Percentiles rank a stretch among this genome's conserved stretches.
phyloP scores from a whole-genome alignment of 2,329 filamentous ascomycete species.

The Phialocephala sp. region DNA sequence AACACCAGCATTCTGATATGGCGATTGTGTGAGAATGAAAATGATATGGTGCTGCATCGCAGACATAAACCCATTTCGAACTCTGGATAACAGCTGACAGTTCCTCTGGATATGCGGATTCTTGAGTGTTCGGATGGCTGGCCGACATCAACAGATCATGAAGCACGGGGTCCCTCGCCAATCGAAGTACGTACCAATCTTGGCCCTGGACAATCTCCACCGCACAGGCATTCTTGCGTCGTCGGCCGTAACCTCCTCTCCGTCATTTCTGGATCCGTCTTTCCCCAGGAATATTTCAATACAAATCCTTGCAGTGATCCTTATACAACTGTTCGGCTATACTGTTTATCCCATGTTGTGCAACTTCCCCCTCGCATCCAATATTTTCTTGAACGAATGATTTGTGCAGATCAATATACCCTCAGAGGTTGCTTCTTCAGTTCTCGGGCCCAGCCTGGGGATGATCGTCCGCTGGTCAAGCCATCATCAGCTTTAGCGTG shows the following conservation, averaged over 20 bases:
- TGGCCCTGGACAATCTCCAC: not conserved
- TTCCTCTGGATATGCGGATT: not conserved
- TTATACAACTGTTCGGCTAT: too few relatives aligned
- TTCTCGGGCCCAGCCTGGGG: not conserved
- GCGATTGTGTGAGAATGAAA: constrained; percentile 1
- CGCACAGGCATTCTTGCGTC: not conserved
- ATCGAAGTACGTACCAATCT: not conserved
- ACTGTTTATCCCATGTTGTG: not conserved
- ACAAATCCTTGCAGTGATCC: too few relatives aligned
- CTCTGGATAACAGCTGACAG: not conserved
- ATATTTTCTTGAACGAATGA: too few relatives aligned
- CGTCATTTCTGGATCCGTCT: not conserved
- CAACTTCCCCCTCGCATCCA: not conserved
- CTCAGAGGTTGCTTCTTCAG: not conserved
- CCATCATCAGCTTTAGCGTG: not conserved
- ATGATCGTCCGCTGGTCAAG: not conserved
- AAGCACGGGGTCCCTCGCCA: constrained; percentile 1
- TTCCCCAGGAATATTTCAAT: not conserved
- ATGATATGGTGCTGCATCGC: not conserved
- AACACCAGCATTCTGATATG: constrained; percentile 6
- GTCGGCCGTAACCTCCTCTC: not conserved
- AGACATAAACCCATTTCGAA: not conserved
- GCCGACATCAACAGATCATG: not conserved
- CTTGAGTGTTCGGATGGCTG: too few relatives aligned
- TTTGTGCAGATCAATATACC: not conserved